Evolutionary conservation across 768 basidiomycete species (phyloP).

Genomic region (Phallus indusiatus): DNA sequence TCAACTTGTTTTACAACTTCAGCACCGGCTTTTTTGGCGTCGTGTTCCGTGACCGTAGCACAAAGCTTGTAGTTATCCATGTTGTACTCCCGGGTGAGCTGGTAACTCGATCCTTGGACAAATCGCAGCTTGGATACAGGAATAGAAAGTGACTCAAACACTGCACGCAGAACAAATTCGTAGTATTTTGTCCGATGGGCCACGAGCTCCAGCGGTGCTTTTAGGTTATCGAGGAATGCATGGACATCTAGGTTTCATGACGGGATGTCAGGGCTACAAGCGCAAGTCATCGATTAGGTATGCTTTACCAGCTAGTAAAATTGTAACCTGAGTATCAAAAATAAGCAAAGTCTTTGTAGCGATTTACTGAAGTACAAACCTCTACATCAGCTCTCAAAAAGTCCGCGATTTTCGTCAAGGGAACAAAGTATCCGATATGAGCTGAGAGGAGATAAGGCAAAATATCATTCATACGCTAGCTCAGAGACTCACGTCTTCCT

Average conservation of each 20-base stretch:
- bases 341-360: constrained; percentile 8
- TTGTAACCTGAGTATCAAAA: constrained; percentile 44
- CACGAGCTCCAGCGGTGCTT: constrained; percentile 90
- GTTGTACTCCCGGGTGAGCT: constrained; percentile 85
- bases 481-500: constrained; percentile 69
- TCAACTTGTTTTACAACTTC: constrained; percentile 98
- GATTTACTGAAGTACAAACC: constrained; percentile 35
- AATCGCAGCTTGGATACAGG: constrained; percentile 78
- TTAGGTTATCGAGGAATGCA: constrained; percentile 95
- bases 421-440: constrained; percentile 95
- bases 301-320: constrained; percentile 72
- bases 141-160: constrained; percentile 85
- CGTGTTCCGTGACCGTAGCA: constrained; percentile 89
- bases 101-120: constrained; percentile 87
- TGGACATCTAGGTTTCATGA: constrained; percentile 91
- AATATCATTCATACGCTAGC: not conserved
- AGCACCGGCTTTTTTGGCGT: constrained; percentile 96
- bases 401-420: constrained; percentile 91
- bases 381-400: constrained; percentile 90
- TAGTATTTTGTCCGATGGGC: constrained; percentile 87
- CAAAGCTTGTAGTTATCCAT: constrained; percentile 91
- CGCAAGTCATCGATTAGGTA: not conserved
- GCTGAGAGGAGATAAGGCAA: constrained; percentile 37
- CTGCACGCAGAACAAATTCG: constrained; percentile 65
- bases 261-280: constrained; percentile 5